Evolutionary conservation across 331 rosid genomes (phyloP).

Genomic region (Quercus phellos): DNA sequence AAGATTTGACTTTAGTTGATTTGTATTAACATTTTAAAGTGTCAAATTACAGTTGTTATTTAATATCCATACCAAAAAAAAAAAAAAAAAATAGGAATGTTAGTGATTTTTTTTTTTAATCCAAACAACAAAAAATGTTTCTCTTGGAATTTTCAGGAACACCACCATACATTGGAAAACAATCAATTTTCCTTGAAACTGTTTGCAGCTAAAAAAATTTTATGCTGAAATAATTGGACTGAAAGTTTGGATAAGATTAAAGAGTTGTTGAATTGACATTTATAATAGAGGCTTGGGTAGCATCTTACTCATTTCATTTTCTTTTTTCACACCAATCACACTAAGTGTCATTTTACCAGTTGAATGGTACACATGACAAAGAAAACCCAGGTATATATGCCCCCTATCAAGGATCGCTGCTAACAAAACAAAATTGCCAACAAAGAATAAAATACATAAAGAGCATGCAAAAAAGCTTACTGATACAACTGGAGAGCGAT

Average conservation of each 20-base stretch:
- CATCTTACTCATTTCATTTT: neutral
- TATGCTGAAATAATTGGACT: no score
- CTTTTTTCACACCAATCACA: neutral
- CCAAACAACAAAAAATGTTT: no score
- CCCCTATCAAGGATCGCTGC: neutral
- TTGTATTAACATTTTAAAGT: no score
- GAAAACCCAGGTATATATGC: neutral
- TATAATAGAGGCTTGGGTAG: neutral
- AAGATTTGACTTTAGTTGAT: no score
- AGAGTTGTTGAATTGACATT: neutral
- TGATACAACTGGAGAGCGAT: conserved; percentile 32
- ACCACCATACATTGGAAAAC: no score
- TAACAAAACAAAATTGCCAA: neutral
- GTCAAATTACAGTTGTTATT: no score
- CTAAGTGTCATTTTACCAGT: neutral
- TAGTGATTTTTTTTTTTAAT: no score
- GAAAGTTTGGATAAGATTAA: neutral
- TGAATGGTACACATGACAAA: neutral
- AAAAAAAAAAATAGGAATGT: neutral
- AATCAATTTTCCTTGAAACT: no score
- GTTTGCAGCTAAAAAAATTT: neutral
- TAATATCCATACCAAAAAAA: no score
- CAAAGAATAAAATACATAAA: neutral
- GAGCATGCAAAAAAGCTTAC: conserved; percentile 29
- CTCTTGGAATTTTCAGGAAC: no score